Conservation (phyloP, 2,329 filamentous ascomycete species). For the Diplodia intermedia region DNA sequence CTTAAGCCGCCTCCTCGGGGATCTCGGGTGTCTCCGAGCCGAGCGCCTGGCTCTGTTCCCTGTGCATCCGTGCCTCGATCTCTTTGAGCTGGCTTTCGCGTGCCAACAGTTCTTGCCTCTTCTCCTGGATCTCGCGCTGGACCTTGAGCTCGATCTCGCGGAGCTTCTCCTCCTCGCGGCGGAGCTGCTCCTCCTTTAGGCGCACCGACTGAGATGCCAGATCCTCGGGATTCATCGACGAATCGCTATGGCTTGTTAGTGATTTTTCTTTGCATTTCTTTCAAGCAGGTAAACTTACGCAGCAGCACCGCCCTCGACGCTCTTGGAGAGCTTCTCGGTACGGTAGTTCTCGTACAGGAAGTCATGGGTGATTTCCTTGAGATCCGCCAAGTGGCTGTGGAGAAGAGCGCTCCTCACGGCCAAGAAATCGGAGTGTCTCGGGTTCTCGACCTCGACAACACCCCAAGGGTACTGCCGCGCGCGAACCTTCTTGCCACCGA, state of each 20-base stretch:
- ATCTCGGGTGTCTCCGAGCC: conserved; percentile 13
- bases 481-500: conserved; percentile 88
- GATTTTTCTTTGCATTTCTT: neutral
- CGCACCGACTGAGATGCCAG: conserved; percentile 96
- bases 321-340: conserved; percentile 99
- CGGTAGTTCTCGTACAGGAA: conserved; percentile 99
- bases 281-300: conserved; percentile 69
- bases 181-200: conserved; percentile 99
- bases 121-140: conserved; percentile 99
- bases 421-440: conserved; percentile 97
- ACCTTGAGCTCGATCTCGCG: conserved; percentile 99
- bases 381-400: conserved; percentile 95
- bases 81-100: conserved; percentile 98
- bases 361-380: conserved; percentile 99
- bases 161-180: conserved; percentile 99
- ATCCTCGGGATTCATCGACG: conserved; percentile 97
- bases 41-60: conserved; percentile 69
- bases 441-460: conserved; percentile 98
- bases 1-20: conserved; percentile 31
- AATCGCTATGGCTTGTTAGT: conserved; percentile 63
- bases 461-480: conserved; percentile 99
- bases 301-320: conserved; percentile 87
- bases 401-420: conserved; percentile 95
- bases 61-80: conserved; percentile 96
- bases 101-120: conserved; percentile 96